Base-by-base conservation (phyloP, 2,329 filamentous ascomycete species). In the Dactylellina parvicollis region DNA sequence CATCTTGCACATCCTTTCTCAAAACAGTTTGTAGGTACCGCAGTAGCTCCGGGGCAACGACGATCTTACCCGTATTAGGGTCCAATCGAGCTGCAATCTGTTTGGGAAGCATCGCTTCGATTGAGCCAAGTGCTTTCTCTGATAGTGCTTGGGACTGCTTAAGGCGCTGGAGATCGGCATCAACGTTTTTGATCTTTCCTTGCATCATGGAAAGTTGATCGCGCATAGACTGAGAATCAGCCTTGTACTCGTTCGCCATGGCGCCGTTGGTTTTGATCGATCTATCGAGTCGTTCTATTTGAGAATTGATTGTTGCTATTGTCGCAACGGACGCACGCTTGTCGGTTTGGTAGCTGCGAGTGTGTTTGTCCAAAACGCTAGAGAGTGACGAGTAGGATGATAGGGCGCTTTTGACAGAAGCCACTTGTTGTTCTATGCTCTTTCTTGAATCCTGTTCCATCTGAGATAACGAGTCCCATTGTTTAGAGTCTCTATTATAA, bases 31-130 rank as follows among this genome's bases (percentile, higher is more conserved):
- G 67, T 4, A 72, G 12, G 22, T 72, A 42, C 20, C 67, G 59
- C 8, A 72, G 32, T 8, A 72, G 52, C 18, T 72, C 67, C 5
- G 67, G 67, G 10, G 67, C 67, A 8, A 72, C 59, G 18, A 65
- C 16, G 12, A 72, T 40, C 22, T 60, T 60, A 2, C 67, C 52
- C 14, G 66, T 64, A 10, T 64, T n/a, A 22, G 67, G 59, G 18
- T 72, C 67, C 42, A 72, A 30, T 7, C 59, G 50, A 30, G 59
- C 67, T 1, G 67, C 67, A 8, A 72, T 62, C 22, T 72, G 67
- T 32, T 60, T 59, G 5, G 67, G 67, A 5, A 72, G 28, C 36
- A 50, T 54, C 26, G 61, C n/a, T 18, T 72, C 50, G n/a, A 72
- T 64, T 1, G 49, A 57, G 2, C 32, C 12, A 26, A 72, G 52